Evolutionary conservation across 257 asterid species (phyloP).

Genomic region (Solanum gracilifrons): DNA sequence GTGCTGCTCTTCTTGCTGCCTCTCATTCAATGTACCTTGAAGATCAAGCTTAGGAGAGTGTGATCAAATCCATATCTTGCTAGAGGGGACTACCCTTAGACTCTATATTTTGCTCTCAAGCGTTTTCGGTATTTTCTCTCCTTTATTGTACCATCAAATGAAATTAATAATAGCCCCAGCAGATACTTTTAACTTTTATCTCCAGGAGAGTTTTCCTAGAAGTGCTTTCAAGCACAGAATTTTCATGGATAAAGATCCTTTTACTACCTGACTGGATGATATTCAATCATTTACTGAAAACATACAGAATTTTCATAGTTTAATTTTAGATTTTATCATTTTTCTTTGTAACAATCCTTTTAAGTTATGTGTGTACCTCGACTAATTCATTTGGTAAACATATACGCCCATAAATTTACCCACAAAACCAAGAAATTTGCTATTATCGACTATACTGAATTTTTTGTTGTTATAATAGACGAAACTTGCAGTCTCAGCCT

Average conservation of each 20-base stretch:
- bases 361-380: not conserved
- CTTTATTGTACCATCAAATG: not conserved
- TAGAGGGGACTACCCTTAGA: not conserved
- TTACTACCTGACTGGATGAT: not conserved
- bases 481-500: not conserved
- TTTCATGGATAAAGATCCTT: not conserved
- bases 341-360: not conserved
- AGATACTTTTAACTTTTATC: not conserved
- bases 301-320: not conserved
- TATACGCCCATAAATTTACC: not conserved
- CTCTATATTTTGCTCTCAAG: not conserved
- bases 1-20: conserved; percentile 89
- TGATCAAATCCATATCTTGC: not conserved
- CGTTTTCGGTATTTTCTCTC: not conserved
- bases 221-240: not conserved
- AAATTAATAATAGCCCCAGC: not conserved
- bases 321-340: not conserved
- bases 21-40: conserved; percentile 42
- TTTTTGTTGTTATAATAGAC: not conserved
- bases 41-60: conserved; percentile 9
- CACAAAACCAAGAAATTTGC: not conserved
- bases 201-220: not conserved
- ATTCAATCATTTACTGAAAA: not conserved
- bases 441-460: not conserved
- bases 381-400: not conserved